phyloP scores from a whole-genome alignment of 495 filamentous ascomycete genomes.

The Neurospora sp. region DNA sequence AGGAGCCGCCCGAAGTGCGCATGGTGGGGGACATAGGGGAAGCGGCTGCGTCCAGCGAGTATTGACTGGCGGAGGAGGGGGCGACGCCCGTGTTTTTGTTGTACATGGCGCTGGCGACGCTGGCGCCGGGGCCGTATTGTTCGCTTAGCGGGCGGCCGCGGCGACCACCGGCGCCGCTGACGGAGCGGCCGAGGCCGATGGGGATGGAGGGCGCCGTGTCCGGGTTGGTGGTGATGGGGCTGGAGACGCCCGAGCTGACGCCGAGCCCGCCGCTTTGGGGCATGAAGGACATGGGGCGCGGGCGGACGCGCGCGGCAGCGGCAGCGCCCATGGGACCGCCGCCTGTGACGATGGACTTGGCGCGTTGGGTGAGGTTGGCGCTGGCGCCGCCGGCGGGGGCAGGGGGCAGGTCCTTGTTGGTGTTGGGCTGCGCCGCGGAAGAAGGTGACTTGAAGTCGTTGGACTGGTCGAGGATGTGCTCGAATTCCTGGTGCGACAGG shows the following conservation, averaged over 20 bases:
- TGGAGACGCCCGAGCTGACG: conserved; percentile 31
- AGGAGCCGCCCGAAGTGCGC: conserved; percentile 27
- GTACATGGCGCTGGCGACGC: conserved; percentile 70
- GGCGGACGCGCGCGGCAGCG: conserved; percentile 43
- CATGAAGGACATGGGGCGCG: conserved; percentile 47
- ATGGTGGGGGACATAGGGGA: conserved; percentile 47
- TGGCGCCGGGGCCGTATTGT: conserved; percentile 51
- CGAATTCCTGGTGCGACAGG: conserved; percentile 87
- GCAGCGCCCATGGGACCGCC: conserved; percentile 20
- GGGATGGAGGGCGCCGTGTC: conserved; percentile 79
- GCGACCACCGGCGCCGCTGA: conserved; percentile 39
- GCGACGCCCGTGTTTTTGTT: conserved; percentile 46
- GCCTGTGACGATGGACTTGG: conserved; percentile 57
- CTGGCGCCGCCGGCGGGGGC: conserved; percentile 53
- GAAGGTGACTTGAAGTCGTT: conserved; percentile 37
- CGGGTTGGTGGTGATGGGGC: conserved; percentile 47
- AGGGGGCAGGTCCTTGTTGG: conserved; percentile 78
- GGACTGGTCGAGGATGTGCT: conserved; percentile 77
- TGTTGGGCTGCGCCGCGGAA: conserved; percentile 28
- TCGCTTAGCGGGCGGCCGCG: conserved; percentile 56
- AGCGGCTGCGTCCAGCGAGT: conserved; percentile 27
- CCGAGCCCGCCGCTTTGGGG: conserved; percentile 30
- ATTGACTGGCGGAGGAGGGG: conserved; percentile 42
- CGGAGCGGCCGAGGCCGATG: conserved; percentile 50
- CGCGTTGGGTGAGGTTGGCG: conserved; percentile 62